Conservation (phyloP, 208 protist species). For the Herpetomonas samuelpessoai region DNA sequence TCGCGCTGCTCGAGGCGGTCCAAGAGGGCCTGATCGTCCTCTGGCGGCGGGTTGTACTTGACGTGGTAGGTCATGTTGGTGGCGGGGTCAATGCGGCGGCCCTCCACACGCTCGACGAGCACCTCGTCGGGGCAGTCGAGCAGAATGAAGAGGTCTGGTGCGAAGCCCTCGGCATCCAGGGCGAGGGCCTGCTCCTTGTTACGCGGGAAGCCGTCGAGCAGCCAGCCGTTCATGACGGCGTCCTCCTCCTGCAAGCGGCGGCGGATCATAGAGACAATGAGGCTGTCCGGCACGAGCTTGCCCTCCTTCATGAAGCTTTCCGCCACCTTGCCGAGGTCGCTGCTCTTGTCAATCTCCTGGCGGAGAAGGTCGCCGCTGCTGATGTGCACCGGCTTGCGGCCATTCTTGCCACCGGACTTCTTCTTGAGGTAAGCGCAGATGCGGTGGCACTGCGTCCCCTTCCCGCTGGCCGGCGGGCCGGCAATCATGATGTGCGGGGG, state of each 20-base stretch:
- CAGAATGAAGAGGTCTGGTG: slow-evolving; percentile 59
- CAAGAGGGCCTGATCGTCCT: slow-evolving; percentile 56
- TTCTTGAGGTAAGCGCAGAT: slow-evolving; percentile 53
- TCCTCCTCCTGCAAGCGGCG: slow-evolving; percentile 72
- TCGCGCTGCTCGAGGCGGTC: slow-evolving; percentile 80
- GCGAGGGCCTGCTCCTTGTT: slow-evolving; percentile 74
- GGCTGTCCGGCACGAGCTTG: slow-evolving; percentile 71
- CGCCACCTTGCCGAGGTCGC: slow-evolving; percentile 54
- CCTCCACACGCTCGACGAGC: slow-evolving; percentile 75
- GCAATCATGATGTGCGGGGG: slow-evolving; percentile 74
- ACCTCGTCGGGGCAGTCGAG: slow-evolving; percentile 77
- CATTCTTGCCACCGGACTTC: slow-evolving; percentile 7
- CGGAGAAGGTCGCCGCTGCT: slow-evolving; percentile 86
- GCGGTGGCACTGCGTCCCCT: slow-evolving; percentile 71
- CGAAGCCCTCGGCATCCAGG: slow-evolving; percentile 63
- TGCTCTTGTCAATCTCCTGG: slow-evolving; percentile 49
- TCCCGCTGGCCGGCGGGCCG: slow-evolving; percentile 78
- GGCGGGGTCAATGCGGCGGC: slow-evolving; percentile 80
- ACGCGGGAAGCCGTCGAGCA: slow-evolving; percentile 92
- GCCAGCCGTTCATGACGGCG: slow-evolving; percentile 74
- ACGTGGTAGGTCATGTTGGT: slow-evolving; percentile 88
- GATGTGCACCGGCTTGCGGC: slow-evolving; percentile 66
- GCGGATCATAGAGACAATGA: slow-evolving; percentile 65
- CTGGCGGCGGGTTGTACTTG: slow-evolving; percentile 83
- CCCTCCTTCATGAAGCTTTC: slow-evolving; percentile 60